Conservation (phyloP, 2,329 filamentous ascomycete genomes). For the Cercospora sojina region DNA sequence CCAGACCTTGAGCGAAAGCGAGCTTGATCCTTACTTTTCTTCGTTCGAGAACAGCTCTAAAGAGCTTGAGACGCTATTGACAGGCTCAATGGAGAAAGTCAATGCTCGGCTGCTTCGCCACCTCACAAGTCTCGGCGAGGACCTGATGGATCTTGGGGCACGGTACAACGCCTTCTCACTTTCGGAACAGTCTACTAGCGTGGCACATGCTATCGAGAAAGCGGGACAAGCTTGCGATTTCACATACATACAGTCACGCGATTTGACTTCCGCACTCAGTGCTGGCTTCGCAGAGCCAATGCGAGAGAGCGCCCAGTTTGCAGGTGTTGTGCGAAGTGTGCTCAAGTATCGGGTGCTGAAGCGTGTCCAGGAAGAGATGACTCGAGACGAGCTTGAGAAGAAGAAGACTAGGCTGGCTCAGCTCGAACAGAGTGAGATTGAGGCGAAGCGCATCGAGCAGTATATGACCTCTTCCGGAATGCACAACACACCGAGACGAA, state of each 20-base stretch:
- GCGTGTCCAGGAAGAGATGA: conserved; percentile 96
- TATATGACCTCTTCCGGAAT: conserved; percentile 77
- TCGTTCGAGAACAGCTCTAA: conserved; percentile 90
- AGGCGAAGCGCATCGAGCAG: conserved; percentile 89
- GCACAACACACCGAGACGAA: conserved; percentile 62
- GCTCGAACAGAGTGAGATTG: conserved; percentile 87
- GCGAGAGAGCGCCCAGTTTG: conserved; percentile 96
- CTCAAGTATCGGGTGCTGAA: conserved; percentile 88
- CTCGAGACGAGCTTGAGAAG: conserved; percentile 85
- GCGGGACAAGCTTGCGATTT: conserved; percentile 92
- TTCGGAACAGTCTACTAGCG: conserved; percentile 82
- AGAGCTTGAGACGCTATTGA: conserved; percentile 82
- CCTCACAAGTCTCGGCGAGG: conserved; percentile 76
- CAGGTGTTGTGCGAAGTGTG: conserved; percentile 85
- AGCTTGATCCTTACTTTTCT: conserved; percentile 93
- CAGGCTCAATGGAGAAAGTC: conserved; percentile 94
- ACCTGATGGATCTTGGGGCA: conserved; percentile 91
- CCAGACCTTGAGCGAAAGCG: conserved; percentile 75
- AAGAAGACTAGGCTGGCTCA: conserved; percentile 80
- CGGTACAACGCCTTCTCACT: conserved; percentile 95
- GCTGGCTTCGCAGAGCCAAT: conserved; percentile 96
- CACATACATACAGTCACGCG: conserved; percentile 93
- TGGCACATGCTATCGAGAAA: conserved; percentile 90
- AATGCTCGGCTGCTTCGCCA: conserved; percentile 87
- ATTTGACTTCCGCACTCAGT: conserved; percentile 81